Evolutionary conservation across 495 filamentous ascomycete species (phyloP).

Genomic region (Peziza echinospora): DNA sequence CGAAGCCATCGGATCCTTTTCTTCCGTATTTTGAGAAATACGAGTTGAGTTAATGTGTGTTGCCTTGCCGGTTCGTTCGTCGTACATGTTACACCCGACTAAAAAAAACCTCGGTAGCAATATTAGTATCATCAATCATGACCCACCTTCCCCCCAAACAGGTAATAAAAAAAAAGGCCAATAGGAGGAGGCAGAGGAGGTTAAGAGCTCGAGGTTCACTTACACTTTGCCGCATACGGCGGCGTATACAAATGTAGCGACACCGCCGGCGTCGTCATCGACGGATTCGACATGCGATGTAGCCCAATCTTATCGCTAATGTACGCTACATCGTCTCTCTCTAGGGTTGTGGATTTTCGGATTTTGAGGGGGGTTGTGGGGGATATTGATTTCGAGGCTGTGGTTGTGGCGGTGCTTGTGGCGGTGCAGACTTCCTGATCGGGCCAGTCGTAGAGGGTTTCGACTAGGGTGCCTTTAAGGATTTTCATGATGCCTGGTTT

Average conservation of each 20-base stretch:
- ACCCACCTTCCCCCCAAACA: conserved; percentile 8
- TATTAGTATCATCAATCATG: too few relatives aligned
- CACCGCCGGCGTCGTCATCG: conserved; percentile 48
- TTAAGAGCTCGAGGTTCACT: conserved; percentile 18
- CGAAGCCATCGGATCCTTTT: too few relatives aligned
- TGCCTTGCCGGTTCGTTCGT: conserved; percentile 47
- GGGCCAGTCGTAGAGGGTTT: conserved; percentile 63
- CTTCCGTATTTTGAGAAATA: conserved; percentile 41
- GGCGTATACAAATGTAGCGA: conserved; percentile 83
- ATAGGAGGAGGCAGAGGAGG: conserved; percentile 7
- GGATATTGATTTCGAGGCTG: too few relatives aligned
- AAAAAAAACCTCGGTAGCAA: too few relatives aligned
- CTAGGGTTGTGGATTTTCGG: conserved; percentile 31
- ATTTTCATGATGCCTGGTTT: conserved; percentile 34
- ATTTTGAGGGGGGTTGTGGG: conserved; percentile 24
- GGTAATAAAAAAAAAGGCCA: conserved; percentile 16
- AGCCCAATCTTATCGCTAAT: conserved; percentile 72
- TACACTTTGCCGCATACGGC: conserved; percentile 42
- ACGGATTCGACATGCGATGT: conserved; percentile 58
- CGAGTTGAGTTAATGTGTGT: conserved; percentile 43
- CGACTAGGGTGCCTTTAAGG: conserved; percentile 48
- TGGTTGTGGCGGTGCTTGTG: conserved; percentile 26
- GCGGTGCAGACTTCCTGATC: conserved; percentile 12
- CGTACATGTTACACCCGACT: conserved; percentile 37
- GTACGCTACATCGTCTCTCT: conserved; percentile 50